phyloP scores from a whole-genome alignment of 345 rosid species.

The Eutrema heterophyllum region DNA sequence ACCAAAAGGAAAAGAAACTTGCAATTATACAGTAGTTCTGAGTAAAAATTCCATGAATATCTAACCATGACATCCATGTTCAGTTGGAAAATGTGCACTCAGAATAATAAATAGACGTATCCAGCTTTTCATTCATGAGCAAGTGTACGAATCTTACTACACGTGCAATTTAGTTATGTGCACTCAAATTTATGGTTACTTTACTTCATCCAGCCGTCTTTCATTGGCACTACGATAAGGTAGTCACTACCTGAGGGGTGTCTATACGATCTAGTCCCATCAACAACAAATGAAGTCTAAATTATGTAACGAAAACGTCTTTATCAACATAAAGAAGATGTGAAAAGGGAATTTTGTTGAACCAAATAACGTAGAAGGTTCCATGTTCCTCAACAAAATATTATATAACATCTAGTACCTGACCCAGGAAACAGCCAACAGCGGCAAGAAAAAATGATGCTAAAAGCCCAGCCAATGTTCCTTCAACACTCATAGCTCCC shows the following conservation, averaged over 20 bases:
- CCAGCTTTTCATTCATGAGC: neutral
- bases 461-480: constrained; percentile 83
- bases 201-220: neutral
- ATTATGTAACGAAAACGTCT: neutral
- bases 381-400: neutral
- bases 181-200: neutral
- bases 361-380: neutral
- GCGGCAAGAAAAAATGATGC: constrained; percentile 74
- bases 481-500: constrained; percentile 95
- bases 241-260: neutral
- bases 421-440: constrained; percentile 54
- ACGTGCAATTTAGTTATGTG: neutral
- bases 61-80: neutral
- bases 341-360: neutral
- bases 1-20: neutral
- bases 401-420: constrained; percentile 43
- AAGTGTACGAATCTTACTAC: neutral
- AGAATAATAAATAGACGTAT: neutral
- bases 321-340: neutral
- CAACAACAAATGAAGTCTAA: neutral
- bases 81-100: neutral
- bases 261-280: neutral
- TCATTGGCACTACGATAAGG: neutral
- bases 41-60: neutral
- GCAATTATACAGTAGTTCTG: neutral